phyloP scores from a whole-genome alignment of 148 eudicot species.

The Tetragonia tetragonoides region DNA sequence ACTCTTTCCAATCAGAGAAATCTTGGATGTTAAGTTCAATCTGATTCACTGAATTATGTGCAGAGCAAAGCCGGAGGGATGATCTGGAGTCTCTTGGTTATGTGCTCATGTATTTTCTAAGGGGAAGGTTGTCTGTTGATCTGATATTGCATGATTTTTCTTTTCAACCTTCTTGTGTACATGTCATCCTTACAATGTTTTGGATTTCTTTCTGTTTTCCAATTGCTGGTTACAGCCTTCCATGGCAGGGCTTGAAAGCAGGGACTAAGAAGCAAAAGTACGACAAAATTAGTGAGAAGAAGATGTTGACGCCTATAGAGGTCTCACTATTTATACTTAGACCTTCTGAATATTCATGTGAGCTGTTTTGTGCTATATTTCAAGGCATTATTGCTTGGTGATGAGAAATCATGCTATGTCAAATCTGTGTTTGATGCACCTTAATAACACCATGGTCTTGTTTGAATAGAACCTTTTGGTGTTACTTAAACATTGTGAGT shows the following conservation, averaged over 20 bases:
- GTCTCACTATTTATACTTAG: slow-evolving; percentile 16
- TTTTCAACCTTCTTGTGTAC: neutral
- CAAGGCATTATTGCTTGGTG: neutral
- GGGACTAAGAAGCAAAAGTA: slow-evolving; percentile 54
- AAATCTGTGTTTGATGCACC: neutral
- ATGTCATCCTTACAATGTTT: slow-evolving; percentile 5
- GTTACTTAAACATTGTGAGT: too few species aligned
- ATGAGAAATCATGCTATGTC: neutral
- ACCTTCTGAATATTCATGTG: neutral
- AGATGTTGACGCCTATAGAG: slow-evolving; percentile 53
- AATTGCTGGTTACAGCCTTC: slow-evolving; percentile 33
- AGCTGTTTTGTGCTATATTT: neutral
- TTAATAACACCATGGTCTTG: too few species aligned
- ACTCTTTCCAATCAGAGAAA: neutral
- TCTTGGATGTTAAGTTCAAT: slow-evolving; percentile 8
- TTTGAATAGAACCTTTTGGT: too few species aligned
- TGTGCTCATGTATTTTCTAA: slow-evolving; percentile 49
- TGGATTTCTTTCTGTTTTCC: slow-evolving; percentile 7
- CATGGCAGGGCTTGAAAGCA: slow-evolving; percentile 54
- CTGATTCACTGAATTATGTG: slow-evolving; percentile 13
- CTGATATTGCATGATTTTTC: neutral
- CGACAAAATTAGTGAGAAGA: slow-evolving; percentile 53
- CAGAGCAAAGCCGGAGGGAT: slow-evolving; percentile 58
- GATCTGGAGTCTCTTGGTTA: slow-evolving; percentile 57
- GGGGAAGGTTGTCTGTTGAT: slow-evolving; percentile 39